phyloP scores from a whole-genome alignment of 2,329 filamentous ascomycete genomes.

The Byssochlamys sp. region DNA sequence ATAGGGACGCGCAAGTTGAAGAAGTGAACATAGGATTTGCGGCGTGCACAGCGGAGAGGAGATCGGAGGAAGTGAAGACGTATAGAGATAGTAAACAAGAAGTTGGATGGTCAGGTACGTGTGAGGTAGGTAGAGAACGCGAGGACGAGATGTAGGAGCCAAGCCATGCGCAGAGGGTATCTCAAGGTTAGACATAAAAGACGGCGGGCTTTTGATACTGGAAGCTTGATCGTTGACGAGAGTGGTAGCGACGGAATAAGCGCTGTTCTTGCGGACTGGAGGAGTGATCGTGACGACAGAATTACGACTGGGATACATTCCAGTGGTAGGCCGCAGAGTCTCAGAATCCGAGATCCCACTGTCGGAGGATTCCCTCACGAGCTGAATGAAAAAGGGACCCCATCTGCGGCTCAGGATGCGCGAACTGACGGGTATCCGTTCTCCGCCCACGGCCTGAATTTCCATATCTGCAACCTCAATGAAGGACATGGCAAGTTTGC shows the following conservation, averaged over 20 bases:
- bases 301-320: slow-evolving; percentile 55
- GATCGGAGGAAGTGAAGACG: slow-evolving; percentile 69
- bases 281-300: slow-evolving; percentile 79
- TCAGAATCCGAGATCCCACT: slow-evolving; percentile 62
- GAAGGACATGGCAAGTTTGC: slow-evolving; percentile 66
- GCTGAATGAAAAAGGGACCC: slow-evolving; percentile 91
- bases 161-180: slow-evolving; percentile 45
- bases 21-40: slow-evolving; percentile 86
- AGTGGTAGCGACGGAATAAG: slow-evolving; percentile 35
- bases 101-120: slow-evolving; percentile 82
- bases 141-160: slow-evolving; percentile 57
- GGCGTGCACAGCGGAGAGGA: slow-evolving; percentile 76
- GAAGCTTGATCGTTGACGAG: slow-evolving; percentile 24
- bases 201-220: slow-evolving; percentile 17
- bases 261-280: slow-evolving; percentile 33
- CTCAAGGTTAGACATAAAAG: slow-evolving; percentile 35
- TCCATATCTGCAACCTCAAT: slow-evolving; percentile 95
- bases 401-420: slow-evolving; percentile 76
- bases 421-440: slow-evolving; percentile 88
- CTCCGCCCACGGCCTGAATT: slow-evolving; percentile 79
- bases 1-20: slow-evolving; percentile 88
- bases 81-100: slow-evolving; percentile 86
- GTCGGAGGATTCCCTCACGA: slow-evolving; percentile 69
- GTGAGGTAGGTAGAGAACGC: slow-evolving; percentile 86
- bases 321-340: slow-evolving; percentile 58